phyloP scores from a whole-genome alignment of 495 filamentous ascomycete species.

The Aspergillus affinis region DNA sequence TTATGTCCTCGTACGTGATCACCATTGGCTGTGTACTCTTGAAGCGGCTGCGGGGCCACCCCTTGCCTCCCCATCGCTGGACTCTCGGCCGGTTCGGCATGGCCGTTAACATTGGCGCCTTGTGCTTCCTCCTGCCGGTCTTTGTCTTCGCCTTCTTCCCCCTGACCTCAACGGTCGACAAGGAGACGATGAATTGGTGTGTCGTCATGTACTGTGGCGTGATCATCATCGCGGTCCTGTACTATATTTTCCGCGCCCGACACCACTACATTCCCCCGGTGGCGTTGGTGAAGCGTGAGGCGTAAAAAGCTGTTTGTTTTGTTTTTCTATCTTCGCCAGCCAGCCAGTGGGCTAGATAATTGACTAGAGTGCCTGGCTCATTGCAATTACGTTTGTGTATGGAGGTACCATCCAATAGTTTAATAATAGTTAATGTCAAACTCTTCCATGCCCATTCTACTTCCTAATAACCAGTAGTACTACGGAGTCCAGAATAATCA shows the following conservation, averaged over 20 bases:
- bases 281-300: slow-evolving; percentile 33
- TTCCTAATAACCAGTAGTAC: too few species aligned
- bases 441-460: neutral
- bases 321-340: too few species aligned
- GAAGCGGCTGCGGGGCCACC: slow-evolving; percentile 42
- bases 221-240: slow-evolving; percentile 43
- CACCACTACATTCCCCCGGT: slow-evolving; percentile 49
- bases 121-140: slow-evolving; percentile 42
- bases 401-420: neutral
- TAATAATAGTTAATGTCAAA: neutral
- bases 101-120: slow-evolving; percentile 43
- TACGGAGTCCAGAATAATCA: too few species aligned
- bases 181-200: slow-evolving; percentile 51
- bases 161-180: slow-evolving; percentile 35
- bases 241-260: slow-evolving; percentile 42
- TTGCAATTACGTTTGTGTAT: neutral
- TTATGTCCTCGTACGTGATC: slow-evolving; percentile 51
- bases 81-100: slow-evolving; percentile 50
- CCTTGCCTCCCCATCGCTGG: slow-evolving; percentile 49
- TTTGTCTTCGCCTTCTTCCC: slow-evolving; percentile 59
- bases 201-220: slow-evolving; percentile 48
- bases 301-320: neutral
- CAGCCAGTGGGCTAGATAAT: too few species aligned
- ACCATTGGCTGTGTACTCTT: slow-evolving; percentile 47
- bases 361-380: neutral